Percentiles rank a stretch among this genome's conserved stretches.
These are phyloP conservation scores for Malania oleifera DNA, from an alignment of 164 flowering plant species.

Conservation along the genomic window DNA sequence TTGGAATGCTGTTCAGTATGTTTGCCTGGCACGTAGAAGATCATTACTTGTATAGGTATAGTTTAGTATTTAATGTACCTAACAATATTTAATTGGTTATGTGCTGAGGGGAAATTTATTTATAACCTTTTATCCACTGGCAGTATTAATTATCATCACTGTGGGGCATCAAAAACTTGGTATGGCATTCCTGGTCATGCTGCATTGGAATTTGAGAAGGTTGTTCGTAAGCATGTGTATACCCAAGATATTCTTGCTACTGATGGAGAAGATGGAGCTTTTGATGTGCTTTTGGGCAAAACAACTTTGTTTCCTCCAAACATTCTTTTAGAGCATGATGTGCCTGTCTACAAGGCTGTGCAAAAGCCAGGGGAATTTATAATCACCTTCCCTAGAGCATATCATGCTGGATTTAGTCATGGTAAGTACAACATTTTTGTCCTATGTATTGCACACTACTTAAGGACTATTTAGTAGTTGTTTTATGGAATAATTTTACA, in stretches of 20 bases:
- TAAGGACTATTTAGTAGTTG: neutral
- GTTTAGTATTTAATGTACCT: neutral
- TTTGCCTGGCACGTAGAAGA: slow-evolving; percentile 99
- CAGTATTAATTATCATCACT: slow-evolving; percentile 96
- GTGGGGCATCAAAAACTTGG: slow-evolving; percentile 99
- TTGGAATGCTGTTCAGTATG: slow-evolving; percentile 97
- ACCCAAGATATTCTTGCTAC: slow-evolving; percentile 58
- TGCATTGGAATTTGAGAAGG: slow-evolving; percentile 83
- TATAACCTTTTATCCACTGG: neutral
- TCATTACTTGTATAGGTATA: slow-evolving; percentile 91
- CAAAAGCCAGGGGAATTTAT: slow-evolving; percentile 96
- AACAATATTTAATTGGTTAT: neutral
- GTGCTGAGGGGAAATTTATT: neutral
- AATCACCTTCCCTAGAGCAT: slow-evolving; percentile 92
- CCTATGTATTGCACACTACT: neutral
- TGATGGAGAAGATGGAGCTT: slow-evolving; percentile 87
- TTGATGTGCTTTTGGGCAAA: slow-evolving; percentile 89
- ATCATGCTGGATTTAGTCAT: slow-evolving; percentile 99
- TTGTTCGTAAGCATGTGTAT: slow-evolving; percentile 81
- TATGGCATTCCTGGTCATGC: slow-evolving; percentile 95
- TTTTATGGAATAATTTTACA: neutral
- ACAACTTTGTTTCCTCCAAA: slow-evolving; percentile 96
- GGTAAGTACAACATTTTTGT: slow-evolving; percentile 46
- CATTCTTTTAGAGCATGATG: slow-evolving; percentile 59
- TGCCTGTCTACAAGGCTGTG: slow-evolving; percentile 88